These are phyloP conservation scores for Chlamydomonas sp. DNA, from an alignment of 139 green algal genomes.

Conservation along the genomic window DNA sequence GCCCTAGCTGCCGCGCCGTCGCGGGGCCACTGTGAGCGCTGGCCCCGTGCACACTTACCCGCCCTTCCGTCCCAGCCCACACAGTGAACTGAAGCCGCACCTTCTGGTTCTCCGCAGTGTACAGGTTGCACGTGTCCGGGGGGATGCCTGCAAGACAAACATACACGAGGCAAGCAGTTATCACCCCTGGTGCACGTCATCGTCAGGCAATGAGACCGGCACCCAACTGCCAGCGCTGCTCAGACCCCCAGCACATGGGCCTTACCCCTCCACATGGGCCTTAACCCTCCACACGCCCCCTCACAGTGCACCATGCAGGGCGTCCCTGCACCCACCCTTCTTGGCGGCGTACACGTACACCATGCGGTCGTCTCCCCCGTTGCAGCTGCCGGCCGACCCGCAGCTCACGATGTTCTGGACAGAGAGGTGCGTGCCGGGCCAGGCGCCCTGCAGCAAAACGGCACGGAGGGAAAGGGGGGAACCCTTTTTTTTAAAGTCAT, in stretches of 20 bases:
- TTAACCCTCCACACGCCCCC: too few relatives aligned
- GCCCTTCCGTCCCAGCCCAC: too few relatives aligned
- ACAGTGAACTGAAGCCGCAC: conserved; percentile 9
- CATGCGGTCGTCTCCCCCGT: conserved; percentile 60
- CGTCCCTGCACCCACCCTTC: conserved; percentile 23
- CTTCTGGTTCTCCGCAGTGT: conserved; percentile 69
- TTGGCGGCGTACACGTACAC: conserved; percentile 73
- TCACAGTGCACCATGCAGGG: too few relatives aligned
- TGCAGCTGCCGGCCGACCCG: conserved; percentile 78
- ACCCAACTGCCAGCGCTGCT: background rate
- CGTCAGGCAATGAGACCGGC: background rate
- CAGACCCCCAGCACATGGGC: background rate
- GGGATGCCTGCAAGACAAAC: conserved; percentile 61
- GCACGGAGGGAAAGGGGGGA: background rate
- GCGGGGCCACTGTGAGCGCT: too few relatives aligned
- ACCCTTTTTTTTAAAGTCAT: background rate
- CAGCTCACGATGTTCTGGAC: conserved; percentile 87
- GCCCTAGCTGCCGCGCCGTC: too few relatives aligned
- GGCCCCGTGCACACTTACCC: too few relatives aligned
- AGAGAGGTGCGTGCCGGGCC: conserved; percentile 69
- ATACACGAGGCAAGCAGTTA: background rate
- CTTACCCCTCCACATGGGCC: background rate
- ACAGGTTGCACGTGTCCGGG: conserved; percentile 92
- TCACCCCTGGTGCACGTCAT: background rate
- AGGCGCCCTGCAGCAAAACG: conserved; percentile 46